Evolutionary conservation across 495 filamentous ascomycete species (phyloP), one percentile per base, ranked within the genome.

Genomic region (Clohesyomyces aquaticus): DNA sequence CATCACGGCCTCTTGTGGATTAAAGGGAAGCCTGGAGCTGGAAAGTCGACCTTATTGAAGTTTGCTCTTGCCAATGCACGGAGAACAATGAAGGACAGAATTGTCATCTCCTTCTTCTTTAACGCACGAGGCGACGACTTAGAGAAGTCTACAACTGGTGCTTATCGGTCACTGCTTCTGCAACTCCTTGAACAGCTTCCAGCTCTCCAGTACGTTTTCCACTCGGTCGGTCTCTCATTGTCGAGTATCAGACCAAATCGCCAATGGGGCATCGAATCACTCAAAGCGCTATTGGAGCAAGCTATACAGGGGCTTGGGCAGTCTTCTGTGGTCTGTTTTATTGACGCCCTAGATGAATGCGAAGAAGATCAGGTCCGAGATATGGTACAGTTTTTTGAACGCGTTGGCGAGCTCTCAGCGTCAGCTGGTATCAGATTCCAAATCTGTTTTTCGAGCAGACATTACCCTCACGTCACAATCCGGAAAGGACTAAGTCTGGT

Each of bases 401-500:
- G 19, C 1, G 12, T 68, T 21, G 47, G 65, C 23, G 32, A 50
- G 19, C 23, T 46, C 21, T 25, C 59, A 12, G 48, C 49, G 18
- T 49, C 12, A 41, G 38, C 59, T 19, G 25, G 59, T 48, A 57
- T 50, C 18, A 47, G 19, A 25, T 58, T 68, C 26, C 53, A 50
- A 28, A 32, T 80, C 18, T 80, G 75, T 41, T 76, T 83, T 51
- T 81, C 82, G 0, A 83, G 81, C 67, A 72, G 81, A 3, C 78
- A 81, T 67, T 82, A 82, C 55, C 81, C 81, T 0, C 58, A 78
- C 42, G 78, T 85, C 46, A 63, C 58, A 0, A 74, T 79, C 4
- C 19, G 61, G 8, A 68, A 68, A n/a, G 74, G 77, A 4, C 61
- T 76, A 4, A 48, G 63, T 25, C 43, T 76, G 25, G 69, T 71